These are phyloP conservation scores for Poronia punctata DNA, from an alignment of 495 filamentous ascomycete genomes.

Conservation along the genomic window DNA sequence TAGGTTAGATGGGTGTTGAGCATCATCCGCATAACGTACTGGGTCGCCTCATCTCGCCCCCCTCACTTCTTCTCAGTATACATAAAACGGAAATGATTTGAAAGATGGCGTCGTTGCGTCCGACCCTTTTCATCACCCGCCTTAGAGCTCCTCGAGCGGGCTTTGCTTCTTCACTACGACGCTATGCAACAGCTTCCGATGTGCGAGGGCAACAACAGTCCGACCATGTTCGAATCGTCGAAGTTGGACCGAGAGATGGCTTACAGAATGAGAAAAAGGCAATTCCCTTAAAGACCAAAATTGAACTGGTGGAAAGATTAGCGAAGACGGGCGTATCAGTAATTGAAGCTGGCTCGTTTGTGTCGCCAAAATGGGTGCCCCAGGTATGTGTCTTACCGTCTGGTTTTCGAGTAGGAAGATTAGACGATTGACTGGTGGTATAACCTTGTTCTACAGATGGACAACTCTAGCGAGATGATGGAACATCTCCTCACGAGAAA, in stretches of 20 bases:
- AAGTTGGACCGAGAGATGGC: constrained; percentile 91
- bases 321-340: constrained; percentile 78
- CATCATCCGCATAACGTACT: no score
- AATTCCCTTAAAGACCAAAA: constrained; percentile 74
- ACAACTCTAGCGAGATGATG: constrained; percentile 77
- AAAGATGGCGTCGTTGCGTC: constrained; percentile 23
- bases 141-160: constrained; percentile 9
- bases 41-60: background rate
- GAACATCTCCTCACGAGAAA: constrained; percentile 63
- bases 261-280: constrained; percentile 90
- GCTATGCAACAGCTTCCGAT: constrained; percentile 35
- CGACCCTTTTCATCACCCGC: constrained; percentile 17
- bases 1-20: no score
- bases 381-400: constrained; percentile 54
- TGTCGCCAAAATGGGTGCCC: constrained; percentile 95
- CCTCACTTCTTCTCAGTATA: background rate
- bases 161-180: constrained; percentile 16
- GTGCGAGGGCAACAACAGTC: constrained; percentile 19
- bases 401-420: background rate
- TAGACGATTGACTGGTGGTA: constrained; percentile 3
- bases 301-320: constrained; percentile 72
- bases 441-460: constrained; percentile 58
- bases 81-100: constrained; percentile 17
- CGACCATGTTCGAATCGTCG: constrained; percentile 63
- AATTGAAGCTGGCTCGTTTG: constrained; percentile 94